Evolutionary conservation across 2,329 filamentous ascomycete species (phyloP).

Genomic region (Neofusicoccum umdonicola): DNA sequence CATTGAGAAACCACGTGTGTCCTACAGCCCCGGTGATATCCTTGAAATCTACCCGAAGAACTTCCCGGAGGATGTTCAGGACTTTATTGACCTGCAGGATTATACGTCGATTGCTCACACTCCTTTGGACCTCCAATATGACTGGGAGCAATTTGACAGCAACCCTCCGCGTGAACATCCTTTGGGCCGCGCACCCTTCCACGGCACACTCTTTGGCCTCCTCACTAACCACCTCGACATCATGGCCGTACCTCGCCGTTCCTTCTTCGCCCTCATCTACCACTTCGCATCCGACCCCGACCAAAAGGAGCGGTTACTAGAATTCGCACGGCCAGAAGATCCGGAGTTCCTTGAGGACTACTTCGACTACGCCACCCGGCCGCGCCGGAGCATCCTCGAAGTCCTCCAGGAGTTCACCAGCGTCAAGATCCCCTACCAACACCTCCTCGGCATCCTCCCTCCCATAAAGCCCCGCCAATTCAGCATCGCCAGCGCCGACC

Average conservation of each 20-base stretch:
- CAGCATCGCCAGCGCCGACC: slow-evolving; percentile 69
- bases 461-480: slow-evolving; percentile 86
- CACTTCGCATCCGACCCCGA: slow-evolving; percentile 69
- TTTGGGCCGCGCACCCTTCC: slow-evolving; percentile 32
- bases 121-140: slow-evolving; percentile 56
- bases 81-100: slow-evolving; percentile 72
- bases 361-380: slow-evolving; percentile 91
- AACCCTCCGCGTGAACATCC: slow-evolving; percentile 39
- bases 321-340: slow-evolving; percentile 67
- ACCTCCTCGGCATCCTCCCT: slow-evolving; percentile 72
- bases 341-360: slow-evolving; percentile 83
- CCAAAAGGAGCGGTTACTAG: slow-evolving; percentile 77
- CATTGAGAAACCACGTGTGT: slow-evolving; percentile 25
- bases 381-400: slow-evolving; percentile 86
- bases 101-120: slow-evolving; percentile 74
- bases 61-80: slow-evolving; percentile 74
- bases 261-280: slow-evolving; percentile 76
- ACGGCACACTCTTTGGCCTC: slow-evolving; percentile 51
- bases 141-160: slow-evolving; percentile 27
- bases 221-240: slow-evolving; percentile 85
- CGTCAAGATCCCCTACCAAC: slow-evolving; percentile 75
- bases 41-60: slow-evolving; percentile 85
- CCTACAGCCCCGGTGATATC: slow-evolving; percentile 72
- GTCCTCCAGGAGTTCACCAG: slow-evolving; percentile 86
- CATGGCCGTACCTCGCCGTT: slow-evolving; percentile 80